Base-by-base conservation (phyloP, 345 rosid species). In the Turritis glabra region DNA sequence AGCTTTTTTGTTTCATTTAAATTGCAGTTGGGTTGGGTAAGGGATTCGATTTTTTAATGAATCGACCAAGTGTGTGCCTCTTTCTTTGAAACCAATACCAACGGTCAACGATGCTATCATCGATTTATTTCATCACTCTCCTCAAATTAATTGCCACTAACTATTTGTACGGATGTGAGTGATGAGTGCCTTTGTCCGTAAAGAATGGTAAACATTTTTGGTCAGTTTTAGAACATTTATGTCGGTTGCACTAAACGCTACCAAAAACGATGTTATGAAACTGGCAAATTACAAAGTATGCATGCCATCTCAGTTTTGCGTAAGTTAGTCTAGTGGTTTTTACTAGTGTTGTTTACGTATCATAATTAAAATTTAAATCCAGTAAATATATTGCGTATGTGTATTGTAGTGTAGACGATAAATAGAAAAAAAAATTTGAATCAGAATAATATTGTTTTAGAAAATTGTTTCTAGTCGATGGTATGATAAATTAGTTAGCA, bases 21-120 rank as follows among this genome's bases (percentile, higher is more conserved):
- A 9, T 51, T 23, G 75, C 41, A 21, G 62, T 72, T 62, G 69
- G 53, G 54, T 54, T 52, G 30, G 41, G 52, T 71, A 60, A n/a
- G n/a, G 40, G 52, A 5, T 44, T 54, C 27, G n/a, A 43, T 7
- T 29, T 44, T 40, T 13, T 48, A 43, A 26, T 44, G 17, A 27
- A 9, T 44, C 25, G 38, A 63, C n/a, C 3, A 62, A 14, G 48
- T 60, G n/a, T 18, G 41, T 30, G 43, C 56, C 30, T 29, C 69
- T 44, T 64, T 44, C 40, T 64, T 26, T 30, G 21, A 65, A 66
- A 50, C 46, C 22, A 30, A 30, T 50, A 50, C 14, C 2, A 29
- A 48, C 10, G 48, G 71, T 67, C 59, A 67, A 67, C 9, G 47
- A 67, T 22, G 10, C 48, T 7, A 61, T 44, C 26, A 66, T 50